These are phyloP conservation scores for Coemansia sp. DNA, from an alignment of 192 early-diverging fungal genomes.

Conservation along the genomic window DNA sequence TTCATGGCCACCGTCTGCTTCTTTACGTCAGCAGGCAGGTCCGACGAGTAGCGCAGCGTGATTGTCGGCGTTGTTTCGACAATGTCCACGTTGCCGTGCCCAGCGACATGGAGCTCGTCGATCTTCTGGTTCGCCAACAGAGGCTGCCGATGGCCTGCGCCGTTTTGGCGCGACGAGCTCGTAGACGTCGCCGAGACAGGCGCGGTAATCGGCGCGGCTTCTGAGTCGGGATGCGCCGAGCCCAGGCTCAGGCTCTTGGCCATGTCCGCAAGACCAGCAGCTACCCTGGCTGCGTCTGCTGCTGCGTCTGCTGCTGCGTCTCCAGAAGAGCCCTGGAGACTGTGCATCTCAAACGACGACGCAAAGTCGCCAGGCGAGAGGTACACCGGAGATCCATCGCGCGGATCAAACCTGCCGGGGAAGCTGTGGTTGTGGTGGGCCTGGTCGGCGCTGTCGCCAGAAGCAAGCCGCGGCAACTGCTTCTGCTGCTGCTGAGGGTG, in stretches of 20 bases:
- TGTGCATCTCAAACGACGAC: conserved; percentile 41
- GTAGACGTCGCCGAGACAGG: neutral
- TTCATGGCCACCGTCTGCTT: conserved; percentile 50
- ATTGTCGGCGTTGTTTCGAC: conserved; percentile 47
- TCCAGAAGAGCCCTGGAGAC: conserved; percentile 10
- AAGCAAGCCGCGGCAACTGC: neutral
- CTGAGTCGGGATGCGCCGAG: neutral
- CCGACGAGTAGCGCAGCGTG: conserved; percentile 49
- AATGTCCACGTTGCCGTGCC: conserved; percentile 47
- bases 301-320: neutral
- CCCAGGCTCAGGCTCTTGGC: conserved; percentile 6
- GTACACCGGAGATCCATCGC: conserved; percentile 50
- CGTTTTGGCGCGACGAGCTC: neutral
- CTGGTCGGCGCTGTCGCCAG: neutral
- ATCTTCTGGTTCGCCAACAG: conserved; percentile 46
- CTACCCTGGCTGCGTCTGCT: neutral
- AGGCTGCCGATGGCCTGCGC: conserved; percentile 19
- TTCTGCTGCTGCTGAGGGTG: neutral
- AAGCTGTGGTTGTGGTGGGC: conserved; percentile 5
- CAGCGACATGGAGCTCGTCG: conserved; percentile 44
- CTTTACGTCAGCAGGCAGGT: conserved; percentile 40
- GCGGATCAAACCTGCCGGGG: conserved; percentile 41
- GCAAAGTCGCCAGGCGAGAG: conserved; percentile 49
- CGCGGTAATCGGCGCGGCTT: neutral
- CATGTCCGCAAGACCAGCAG: neutral